Evolutionary conservation across 345 rosid species (phyloP), one percentile per base, ranked within the genome.

Genomic region (Hevea brasiliensis): DNA sequence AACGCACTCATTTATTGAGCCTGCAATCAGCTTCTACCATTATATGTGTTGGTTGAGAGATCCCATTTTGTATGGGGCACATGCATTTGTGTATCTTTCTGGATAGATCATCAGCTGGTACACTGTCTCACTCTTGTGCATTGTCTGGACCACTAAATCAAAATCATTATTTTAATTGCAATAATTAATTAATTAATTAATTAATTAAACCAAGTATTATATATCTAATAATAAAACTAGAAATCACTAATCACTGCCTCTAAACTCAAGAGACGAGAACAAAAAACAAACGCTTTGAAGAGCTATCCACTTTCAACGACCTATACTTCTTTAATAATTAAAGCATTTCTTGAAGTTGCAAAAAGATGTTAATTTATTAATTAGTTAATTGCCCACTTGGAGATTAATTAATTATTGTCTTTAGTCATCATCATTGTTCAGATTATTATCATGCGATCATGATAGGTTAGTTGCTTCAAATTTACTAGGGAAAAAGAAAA

Each of bases 261-360:
- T 0, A 50, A n/a, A n/a, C n/a, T 15, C 54, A 14, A 50, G 17
- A 3, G 17, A 50, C 35, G n/a, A n/a, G n/a, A n/a, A n/a, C n/a
- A n/a, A 29, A 32, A 26, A 3, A 11, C 14, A 4, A 44, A 4
- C 11, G 6, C 69, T 23, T 51, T 27, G n/a, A 27, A 48, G 21
- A 37, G 14, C 47, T n/a, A 3, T 54, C 13, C 72, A 69, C 0
- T 32, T 61, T 77, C 81, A 61, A 67, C 29, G 21, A 18, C 61
- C 45, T 20, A 13, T 26, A 8, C 27, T n/a, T 41, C 42, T 64
- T 63, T 69, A 50, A 62, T 70, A 65, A 13, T 57, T 20, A 61
- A 54, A 48, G 59, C 17, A 26, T 74, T 74, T 40, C 69, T 73
- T 71, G 74, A 48, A 54, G 23, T 58, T 45, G 54, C 61, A 54